A percentile compares a stretch with the other conserved stretches of the same genome.
Evolutionary conservation across 192 early-diverging fungal species (phyloP).

Genomic region (Coemansia sp.): DNA sequence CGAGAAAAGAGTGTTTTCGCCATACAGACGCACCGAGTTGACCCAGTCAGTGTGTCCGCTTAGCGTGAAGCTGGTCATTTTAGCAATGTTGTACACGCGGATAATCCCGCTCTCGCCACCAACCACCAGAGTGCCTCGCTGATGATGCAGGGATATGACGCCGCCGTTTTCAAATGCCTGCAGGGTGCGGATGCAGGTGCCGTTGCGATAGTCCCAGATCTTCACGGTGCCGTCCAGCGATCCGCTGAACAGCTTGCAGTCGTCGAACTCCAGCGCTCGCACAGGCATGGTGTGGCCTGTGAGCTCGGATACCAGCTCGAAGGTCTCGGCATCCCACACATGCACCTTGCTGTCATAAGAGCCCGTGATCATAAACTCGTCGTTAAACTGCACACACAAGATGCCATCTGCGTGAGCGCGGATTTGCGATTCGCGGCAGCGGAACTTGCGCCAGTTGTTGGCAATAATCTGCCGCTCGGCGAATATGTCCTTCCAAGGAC

Average conservation of each 20-base stretch:
- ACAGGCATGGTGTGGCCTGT: conserved; percentile 85
- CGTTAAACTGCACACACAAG: conserved; percentile 86
- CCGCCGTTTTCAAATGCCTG: conserved; percentile 59
- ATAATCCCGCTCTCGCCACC: conserved; percentile 84
- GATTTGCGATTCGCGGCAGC: conserved; percentile 62
- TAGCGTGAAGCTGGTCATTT: conserved; percentile 60
- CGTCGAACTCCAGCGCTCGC: conserved; percentile 90
- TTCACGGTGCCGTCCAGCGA: conserved; percentile 89
- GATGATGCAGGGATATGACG: conserved; percentile 82
- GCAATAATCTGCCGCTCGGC: conserved; percentile 87
- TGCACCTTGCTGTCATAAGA: conserved; percentile 85
- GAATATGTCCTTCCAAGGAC: conserved; percentile 95
- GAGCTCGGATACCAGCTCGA: conserved; percentile 72
- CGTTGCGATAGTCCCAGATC: conserved; percentile 90
- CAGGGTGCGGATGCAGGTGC: conserved; percentile 81
- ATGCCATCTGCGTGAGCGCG: conserved; percentile 87
- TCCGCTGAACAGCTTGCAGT: conserved; percentile 87
- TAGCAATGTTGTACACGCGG: conserved; percentile 77
- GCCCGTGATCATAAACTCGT: conserved; percentile 78
- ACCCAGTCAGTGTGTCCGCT: conserved; percentile 88
- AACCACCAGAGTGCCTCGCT: conserved; percentile 70
- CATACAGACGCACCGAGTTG: conserved; percentile 80
- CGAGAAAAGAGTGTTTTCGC: conserved; percentile 66
- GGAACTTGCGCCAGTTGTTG: conserved; percentile 89
- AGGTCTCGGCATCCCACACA: conserved; percentile 85